Conservation (phyloP, 1,139 yeast species). For the Barnettozyma hawaiiensis region DNA sequence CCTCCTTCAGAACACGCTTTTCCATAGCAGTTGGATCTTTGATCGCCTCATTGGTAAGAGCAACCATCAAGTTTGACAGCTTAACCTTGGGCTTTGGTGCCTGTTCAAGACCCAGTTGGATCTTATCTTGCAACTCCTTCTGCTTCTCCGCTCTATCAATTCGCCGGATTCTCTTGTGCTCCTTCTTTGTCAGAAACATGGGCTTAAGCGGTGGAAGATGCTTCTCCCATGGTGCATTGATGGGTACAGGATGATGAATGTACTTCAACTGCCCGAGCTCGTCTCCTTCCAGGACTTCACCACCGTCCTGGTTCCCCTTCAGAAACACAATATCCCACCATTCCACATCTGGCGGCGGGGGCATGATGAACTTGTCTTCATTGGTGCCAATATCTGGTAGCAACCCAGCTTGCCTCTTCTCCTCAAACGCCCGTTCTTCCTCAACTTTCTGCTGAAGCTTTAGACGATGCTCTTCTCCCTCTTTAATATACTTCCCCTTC, state of each 20-base stretch:
- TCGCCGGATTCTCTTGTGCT: constrained; percentile 66
- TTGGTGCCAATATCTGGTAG: constrained; percentile 43
- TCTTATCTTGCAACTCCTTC: constrained; percentile 71
- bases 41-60: constrained; percentile 80
- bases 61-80: constrained; percentile 76
- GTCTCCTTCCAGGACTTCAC: constrained; percentile 26
- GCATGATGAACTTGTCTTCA: constrained; percentile 45
- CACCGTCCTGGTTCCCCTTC: constrained; percentile 27
- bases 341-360: constrained; percentile 55
- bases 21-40: constrained; percentile 89
- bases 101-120: constrained; percentile 75
- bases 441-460: constrained; percentile 33
- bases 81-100: constrained; percentile 90
- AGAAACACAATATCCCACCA: constrained; percentile 72
- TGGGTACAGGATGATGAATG: constrained; percentile 77
- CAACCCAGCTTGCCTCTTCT: constrained; percentile 34
- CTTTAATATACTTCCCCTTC: constrained; percentile 55
- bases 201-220: constrained; percentile 40
- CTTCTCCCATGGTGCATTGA: constrained; percentile 52
- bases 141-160: constrained; percentile 60
- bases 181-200: constrained; percentile 68
- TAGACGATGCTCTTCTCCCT: constrained; percentile 48
- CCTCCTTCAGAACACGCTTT: constrained; percentile 60
- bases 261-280: constrained; percentile 53
- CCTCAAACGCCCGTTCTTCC: constrained; percentile 25